Evolutionary conservation across 208 protist genomes (phyloP), one percentile per base, ranked within the genome.

Genomic region (Acanthamoeba culbertsoni): DNA sequence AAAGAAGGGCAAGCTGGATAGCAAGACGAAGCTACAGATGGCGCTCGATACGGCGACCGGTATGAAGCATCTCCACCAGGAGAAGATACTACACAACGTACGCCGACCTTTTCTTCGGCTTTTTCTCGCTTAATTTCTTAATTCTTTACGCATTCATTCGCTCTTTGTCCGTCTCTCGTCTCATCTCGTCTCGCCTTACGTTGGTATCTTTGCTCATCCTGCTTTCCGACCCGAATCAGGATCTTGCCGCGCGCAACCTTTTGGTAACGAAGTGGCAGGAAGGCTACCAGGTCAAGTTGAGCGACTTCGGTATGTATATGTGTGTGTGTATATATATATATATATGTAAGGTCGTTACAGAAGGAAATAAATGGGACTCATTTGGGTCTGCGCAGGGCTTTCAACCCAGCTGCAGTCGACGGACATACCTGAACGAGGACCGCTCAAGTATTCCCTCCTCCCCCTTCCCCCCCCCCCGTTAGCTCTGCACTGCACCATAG

Each of bases 71-170:
- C 77, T 88, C 37, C 77, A 88, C 48, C 2, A 62, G 28, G 46
- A 88, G 77, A 88, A 88, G 6, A 40, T 88, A 1, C 16, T 88
- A 45, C 77, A 88, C 68, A 79, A 79, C 42, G 68, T 79, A 79
- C 68, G 37, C n/a, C 2, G 28, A 2, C 59, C 31, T 10, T 37
- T 28, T 55, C 48, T 23, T 55, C 48, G 18, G 48, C 18, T 23
- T 23, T 55, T 8, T 55, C 8, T 55, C 48, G 8, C 12, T 55
- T 55, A 55, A 55, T 18, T 55, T 18, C 48, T 55, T 18, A 55
- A 23, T 55, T 55, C 48, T 18, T 18, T 18, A 55, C 48, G 48
- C 31, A 28, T n/a, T n/a, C n/a, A n/a, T n/a, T n/a, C n/a, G n/a
- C n/a, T n/a, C n/a, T n/a, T n/a, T n/a, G n/a, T n/a, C n/a, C n/a